Evolutionary conservation across 1,139 yeast species (phyloP), one percentile per base, ranked within the genome.

Genomic region (Wickerhamomyces sp.): DNA sequence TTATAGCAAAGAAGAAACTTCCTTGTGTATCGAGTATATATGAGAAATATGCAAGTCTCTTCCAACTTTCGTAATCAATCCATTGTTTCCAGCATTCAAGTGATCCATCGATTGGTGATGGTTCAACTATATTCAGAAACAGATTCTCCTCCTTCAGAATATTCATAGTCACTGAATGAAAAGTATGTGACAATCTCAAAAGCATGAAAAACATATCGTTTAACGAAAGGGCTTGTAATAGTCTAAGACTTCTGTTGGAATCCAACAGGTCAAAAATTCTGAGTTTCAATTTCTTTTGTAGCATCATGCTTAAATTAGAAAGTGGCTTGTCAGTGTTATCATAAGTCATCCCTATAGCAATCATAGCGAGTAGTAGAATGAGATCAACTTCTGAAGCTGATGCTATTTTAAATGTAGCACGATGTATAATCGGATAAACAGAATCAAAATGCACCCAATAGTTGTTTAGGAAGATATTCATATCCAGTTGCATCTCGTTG

Each of bases 1-100:
- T 41, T 5, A 41, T 42, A 3, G 45, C 43, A 22, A 45, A 41
- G 30, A 53, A 45, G 32, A 53, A 49, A 1, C 50, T 41, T 12
- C 42, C 46, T 36, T 61, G 67, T 7, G 62, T 46, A 40, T 63
- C 68, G 28, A 58, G 41, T 1, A 59, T 41, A 38, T 57, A 60
- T 20, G 53, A 61, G 36, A 62, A 59, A 34, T 53, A 61, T 1
- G 58, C 61, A 3, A 55, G 39, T 42, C 68, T 44, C 39, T 63
- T 63, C 41, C 53, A 42, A 22, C 58, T 51, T 38, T 63, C 68
- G 44, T 57, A 63, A 10, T 48, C 32, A 4, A 60, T 46, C 67
- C 68, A 63, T 3, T 48, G 38, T 4, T 43, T 28, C 68, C 68
- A 63, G 14, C 32, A 19, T 35, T 18, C 37, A 30, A 18, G 33